Evolutionary conservation across 768 basidiomycete genomes (phyloP).

Genomic region (Tylopilus subfusipes): DNA sequence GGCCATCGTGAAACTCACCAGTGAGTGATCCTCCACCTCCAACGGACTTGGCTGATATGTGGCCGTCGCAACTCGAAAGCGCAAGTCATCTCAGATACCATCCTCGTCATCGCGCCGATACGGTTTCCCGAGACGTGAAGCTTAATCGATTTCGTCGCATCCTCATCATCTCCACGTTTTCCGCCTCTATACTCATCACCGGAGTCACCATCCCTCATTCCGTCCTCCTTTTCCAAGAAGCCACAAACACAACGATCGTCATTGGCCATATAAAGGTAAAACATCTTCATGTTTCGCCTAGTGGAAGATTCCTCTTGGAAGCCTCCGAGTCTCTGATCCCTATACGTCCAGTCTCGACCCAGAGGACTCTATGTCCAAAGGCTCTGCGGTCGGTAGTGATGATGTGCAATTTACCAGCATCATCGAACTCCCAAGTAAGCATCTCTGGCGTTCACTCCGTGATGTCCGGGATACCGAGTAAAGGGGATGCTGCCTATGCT

Average conservation of each 20-base stretch:
- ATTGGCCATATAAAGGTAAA: slow-evolving; percentile 27
- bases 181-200: slow-evolving; percentile 21
- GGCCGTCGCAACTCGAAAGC: slow-evolving; percentile 9
- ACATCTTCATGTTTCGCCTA: too few relatives aligned
- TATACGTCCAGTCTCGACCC: neutral
- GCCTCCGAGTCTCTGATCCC: neutral
- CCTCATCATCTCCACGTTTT: slow-evolving; percentile 22
- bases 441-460: too few relatives aligned
- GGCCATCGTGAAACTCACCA: slow-evolving; percentile 22
- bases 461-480: neutral
- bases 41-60: neutral
- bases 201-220: slow-evolving; percentile 24
- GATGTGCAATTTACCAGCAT: slow-evolving; percentile 14
- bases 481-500: neutral
- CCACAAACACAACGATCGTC: slow-evolving; percentile 1
- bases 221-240: slow-evolving; percentile 13
- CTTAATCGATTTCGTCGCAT: slow-evolving; percentile 17
- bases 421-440: slow-evolving; percentile 17
- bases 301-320: neutral
- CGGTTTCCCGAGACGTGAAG: slow-evolving; percentile 11
- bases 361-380: neutral
- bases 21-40: slow-evolving; percentile 12
- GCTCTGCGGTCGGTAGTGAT: neutral
- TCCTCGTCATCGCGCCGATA: slow-evolving; percentile 16
- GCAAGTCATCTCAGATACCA: slow-evolving; percentile 20